A percentile compares a stretch with the other conserved stretches of the same genome.
phyloP scores from a whole-genome alignment of 2,329 filamentous ascomycete genomes.

The Cladosporium halotolerans region DNA sequence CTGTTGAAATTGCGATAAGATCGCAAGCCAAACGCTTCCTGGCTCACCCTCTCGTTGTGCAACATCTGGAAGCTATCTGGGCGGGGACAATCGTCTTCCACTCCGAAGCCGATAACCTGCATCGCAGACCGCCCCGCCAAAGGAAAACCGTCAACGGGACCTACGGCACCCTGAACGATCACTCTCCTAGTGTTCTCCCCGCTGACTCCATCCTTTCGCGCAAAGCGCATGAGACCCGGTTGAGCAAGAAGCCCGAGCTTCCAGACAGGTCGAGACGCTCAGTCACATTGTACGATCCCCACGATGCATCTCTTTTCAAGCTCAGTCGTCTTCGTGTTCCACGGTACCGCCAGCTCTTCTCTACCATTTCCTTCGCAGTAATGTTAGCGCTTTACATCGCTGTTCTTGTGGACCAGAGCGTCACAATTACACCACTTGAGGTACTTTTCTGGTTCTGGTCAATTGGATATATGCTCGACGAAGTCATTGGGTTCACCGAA shows the following conservation, averaged over 20 bases:
- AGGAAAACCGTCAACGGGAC: slow-evolving; percentile 14
- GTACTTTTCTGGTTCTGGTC: slow-evolving; percentile 97
- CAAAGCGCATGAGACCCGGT: slow-evolving; percentile 21
- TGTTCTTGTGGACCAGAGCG: slow-evolving; percentile 68
- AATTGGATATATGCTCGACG: slow-evolving; percentile 92
- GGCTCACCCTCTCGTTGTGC: slow-evolving; percentile 83
- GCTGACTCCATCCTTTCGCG: slow-evolving; percentile 25
- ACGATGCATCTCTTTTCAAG: slow-evolving; percentile 85
- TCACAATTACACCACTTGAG: slow-evolving; percentile 76
- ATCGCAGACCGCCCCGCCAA: slow-evolving; percentile 45
- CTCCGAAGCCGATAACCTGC: slow-evolving; percentile 76
- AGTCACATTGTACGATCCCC: slow-evolving; percentile 82
- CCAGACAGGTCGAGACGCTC: slow-evolving; percentile 54
- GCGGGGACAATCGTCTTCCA: slow-evolving; percentile 93
- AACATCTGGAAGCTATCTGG: slow-evolving; percentile 96
- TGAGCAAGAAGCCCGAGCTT: slow-evolving; percentile 19
- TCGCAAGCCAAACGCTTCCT: slow-evolving; percentile 89
- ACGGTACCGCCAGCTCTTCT: slow-evolving; percentile 83
- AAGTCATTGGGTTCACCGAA: slow-evolving; percentile 92
- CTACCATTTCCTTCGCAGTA: slow-evolving; percentile 78
- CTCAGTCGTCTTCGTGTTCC: slow-evolving; percentile 84
- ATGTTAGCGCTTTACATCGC: slow-evolving; percentile 80
- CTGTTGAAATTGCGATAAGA: slow-evolving; percentile 86
- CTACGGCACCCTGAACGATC: slow-evolving; percentile 36
- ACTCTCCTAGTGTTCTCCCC: slow-evolving; percentile 23